Base-by-base conservation (phyloP, 2,329 filamentous ascomycete species). In the Apiospora malaysiana region DNA sequence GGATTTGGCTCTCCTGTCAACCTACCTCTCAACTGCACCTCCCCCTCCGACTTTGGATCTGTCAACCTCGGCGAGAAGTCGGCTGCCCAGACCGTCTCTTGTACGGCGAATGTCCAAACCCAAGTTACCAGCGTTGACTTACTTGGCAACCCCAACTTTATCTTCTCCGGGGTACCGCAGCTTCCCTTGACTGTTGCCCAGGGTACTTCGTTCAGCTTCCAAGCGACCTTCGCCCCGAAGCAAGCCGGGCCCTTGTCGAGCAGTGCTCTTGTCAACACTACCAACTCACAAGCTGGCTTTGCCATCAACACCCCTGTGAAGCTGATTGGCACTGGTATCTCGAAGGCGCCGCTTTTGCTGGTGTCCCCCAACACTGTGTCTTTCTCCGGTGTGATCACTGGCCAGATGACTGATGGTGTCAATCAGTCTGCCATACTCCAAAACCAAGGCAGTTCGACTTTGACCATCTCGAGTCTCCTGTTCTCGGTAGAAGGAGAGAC, bases 1-100 rank as follows among this genome's bases (percentile, higher is more conserved):
- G 87, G 82, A 1, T 89, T 88, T 70, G 88, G 88, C 1, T 86
- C 87, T 0, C 87, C 88, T 0, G 85, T 87, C 40, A 88, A 86
- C 49, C 75, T 82, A 4, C 84, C 88, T 0, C 78, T 90, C 2
- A 87, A 88, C 75, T 90, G 88, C 75, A 85, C 86, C 0, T 80
- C 84, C 0, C 82, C 84, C 0, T 76, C 83, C 37, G 80, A 83
- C 27, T 89, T 89, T 73, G 85, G 85, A 2, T 81, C 77, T 1
- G 79, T 82, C 0, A 80, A 85, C 45, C 78, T 88, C 46, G 81
- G 81, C 18, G 79, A 77, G 18, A 72, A 76, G 0, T 81, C 82
- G 0, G 73, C 75, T 9, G 71, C 78, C 2, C 73, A 76, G 21
- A 79, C 75, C 0, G 76, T 90, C 4, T 85, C 81, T 3, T 90